Conservation (phyloP, 2,329 filamentous ascomycete species). For the Fusarium irregulare region DNA sequence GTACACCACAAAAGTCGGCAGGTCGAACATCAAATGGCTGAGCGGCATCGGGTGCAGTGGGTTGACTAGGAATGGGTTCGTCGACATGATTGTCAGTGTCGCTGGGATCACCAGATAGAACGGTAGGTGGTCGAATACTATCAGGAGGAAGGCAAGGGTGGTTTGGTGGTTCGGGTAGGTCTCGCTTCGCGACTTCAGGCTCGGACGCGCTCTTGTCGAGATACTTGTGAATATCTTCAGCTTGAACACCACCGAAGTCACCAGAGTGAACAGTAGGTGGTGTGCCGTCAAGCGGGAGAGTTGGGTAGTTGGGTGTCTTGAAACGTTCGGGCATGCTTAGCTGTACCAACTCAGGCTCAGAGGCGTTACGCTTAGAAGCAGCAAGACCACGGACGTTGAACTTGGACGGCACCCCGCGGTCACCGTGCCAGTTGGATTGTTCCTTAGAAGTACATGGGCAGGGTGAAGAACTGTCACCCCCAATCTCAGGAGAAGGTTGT, state of each 20-base stretch:
- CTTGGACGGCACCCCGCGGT: background rate
- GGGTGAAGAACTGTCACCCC: background rate
- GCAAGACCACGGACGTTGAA: background rate
- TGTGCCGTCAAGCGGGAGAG: background rate
- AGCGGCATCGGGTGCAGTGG: background rate
- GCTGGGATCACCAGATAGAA: background rate
- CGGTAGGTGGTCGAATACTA: background rate
- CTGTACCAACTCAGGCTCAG: too few species aligned
- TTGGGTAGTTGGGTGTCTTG: background rate
- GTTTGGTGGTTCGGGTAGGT: background rate
- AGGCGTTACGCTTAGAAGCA: background rate
- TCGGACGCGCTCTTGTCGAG: background rate
- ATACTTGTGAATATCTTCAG: background rate
- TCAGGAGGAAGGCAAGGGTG: background rate
- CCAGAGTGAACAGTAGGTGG: background rate
- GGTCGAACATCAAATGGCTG: background rate
- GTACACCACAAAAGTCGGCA: background rate
- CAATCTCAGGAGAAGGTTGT: background rate
- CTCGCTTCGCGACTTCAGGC: background rate
- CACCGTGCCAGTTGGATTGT: background rate
- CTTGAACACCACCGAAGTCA: background rate
- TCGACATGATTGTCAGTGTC: background rate
- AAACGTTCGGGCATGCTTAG: background rate
- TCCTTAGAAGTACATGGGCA: rapidly evolving
- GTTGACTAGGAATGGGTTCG: background rate